Base-by-base conservation (phyloP, 1,284 basidiomycete genomes). In the Ganoderma lucidum region DNA sequence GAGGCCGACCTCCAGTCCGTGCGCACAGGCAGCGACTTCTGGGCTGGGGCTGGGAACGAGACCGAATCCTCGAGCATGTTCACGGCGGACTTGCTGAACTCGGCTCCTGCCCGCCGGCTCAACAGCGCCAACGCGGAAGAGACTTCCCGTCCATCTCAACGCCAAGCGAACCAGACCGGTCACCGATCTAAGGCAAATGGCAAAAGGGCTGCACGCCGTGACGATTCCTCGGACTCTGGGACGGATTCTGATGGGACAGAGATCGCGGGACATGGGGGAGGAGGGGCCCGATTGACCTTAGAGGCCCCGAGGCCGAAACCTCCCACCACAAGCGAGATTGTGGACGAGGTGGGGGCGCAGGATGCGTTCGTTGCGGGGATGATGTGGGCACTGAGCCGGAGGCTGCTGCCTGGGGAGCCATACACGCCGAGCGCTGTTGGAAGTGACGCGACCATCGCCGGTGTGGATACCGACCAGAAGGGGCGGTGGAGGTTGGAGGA, bases 301-400 rank as follows among this genome's bases (percentile, higher is more conserved):
- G 66, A 63, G 15, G n/a, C 65, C 23, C 35, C 64, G 60, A 28
- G 19, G 28, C 56, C 62, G 23, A 60, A 63, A 35, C 53, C 32
- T 15, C 53, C 53, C 6, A 79, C 83, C n/a, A 75, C 81, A 42
- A 81, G 80, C 15, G 73, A 72, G 23, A 67, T 85, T 4, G 79
- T 88, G 5, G 92, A 93, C 76, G 92, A 93, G 73, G 85, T 88
- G 8, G 93, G 92, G 0, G 90, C 90, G 0, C 91, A 93, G 74
- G 90, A 92, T 68, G 93, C 93, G 10, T 94, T 94, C 73, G 86
- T 94, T 14, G 90, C 91, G 0, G 93, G 93, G 15, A 93, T 94
- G 92, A 91, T 94, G 68, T 94, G 87, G 78, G 87, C 91, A 0
- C 76, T 94, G 72, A 92, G 88, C 65, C 82, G 91, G 71, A 83